phyloP scores from a whole-genome alignment of 2,329 filamentous ascomycete genomes.

The Ascochyta rabiei region DNA sequence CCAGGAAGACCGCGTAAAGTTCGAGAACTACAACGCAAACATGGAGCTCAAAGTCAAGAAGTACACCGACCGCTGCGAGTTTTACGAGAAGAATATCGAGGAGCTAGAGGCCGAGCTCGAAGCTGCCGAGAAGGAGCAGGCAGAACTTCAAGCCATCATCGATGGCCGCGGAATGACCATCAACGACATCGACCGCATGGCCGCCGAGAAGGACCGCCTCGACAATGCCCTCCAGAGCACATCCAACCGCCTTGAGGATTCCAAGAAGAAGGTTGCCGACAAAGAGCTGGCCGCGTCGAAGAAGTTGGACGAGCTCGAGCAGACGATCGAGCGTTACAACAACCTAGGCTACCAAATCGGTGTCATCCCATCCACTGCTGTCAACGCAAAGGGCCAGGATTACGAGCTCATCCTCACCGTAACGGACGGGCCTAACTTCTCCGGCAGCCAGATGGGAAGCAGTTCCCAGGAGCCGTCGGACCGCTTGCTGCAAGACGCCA shows the following conservation, averaged over 20 bases:
- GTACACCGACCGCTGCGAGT: slow-evolving; percentile 78
- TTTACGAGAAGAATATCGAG: slow-evolving; percentile 85
- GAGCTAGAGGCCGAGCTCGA: slow-evolving; percentile 87
- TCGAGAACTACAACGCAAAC: slow-evolving; percentile 89
- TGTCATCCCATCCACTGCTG: slow-evolving; percentile 81
- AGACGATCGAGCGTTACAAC: slow-evolving; percentile 89
- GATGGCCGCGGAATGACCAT: slow-evolving; percentile 95
- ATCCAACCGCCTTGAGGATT: slow-evolving; percentile 77
- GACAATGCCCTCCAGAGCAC: slow-evolving; percentile 85
- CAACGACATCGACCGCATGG: slow-evolving; percentile 99
- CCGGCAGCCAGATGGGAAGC: slow-evolving; percentile 55
- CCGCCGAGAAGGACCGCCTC: slow-evolving; percentile 89
- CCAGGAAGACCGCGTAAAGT: slow-evolving; percentile 92
- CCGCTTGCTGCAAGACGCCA: slow-evolving; percentile 78
- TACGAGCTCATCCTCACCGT: slow-evolving; percentile 87
- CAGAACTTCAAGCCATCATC: slow-evolving; percentile 80
- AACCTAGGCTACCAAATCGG: slow-evolving; percentile 92
- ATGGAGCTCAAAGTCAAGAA: slow-evolving; percentile 87
- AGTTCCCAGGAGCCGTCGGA: slow-evolving; percentile 62
- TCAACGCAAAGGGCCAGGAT: slow-evolving; percentile 82
- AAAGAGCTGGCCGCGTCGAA: slow-evolving; percentile 86
- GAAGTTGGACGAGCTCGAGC: slow-evolving; percentile 91
- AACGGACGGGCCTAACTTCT: slow-evolving; percentile 77
- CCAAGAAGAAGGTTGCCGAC: slow-evolving; percentile 80
- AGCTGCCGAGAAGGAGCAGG: slow-evolving; percentile 77